These are phyloP conservation scores for Filosporella fistucella DNA, from an alignment of 495 filamentous ascomycete species.

Conservation along the genomic window DNA sequence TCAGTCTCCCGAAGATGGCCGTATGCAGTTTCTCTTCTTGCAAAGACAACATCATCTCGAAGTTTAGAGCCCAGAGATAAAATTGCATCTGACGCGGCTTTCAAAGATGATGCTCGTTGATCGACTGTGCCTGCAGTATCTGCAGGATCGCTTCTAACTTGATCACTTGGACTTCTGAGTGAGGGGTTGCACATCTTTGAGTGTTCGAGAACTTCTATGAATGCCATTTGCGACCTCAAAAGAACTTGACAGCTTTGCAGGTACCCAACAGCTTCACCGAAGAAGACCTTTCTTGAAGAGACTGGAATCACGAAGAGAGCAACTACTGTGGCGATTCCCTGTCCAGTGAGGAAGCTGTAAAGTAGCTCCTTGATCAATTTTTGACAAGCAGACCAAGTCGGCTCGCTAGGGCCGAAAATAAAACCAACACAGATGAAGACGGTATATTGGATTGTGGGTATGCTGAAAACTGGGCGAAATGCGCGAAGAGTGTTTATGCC, in stretches of 20 bases:
- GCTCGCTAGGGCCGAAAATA: conserved; percentile 54
- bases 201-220: conserved; percentile 7
- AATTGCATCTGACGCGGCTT: conserved; percentile 49
- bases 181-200: background rate
- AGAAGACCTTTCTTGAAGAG: conserved; percentile 46
- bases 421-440: conserved; percentile 62
- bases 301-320: conserved; percentile 65
- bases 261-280: conserved; percentile 51
- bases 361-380: conserved; percentile 50
- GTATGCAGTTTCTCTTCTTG: conserved; percentile 70
- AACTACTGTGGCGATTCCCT: conserved; percentile 58
- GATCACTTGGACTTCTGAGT: background rate
- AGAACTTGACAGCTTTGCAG: conserved; percentile 49
- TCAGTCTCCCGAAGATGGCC: conserved; percentile 69
- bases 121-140: background rate
- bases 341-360: conserved; percentile 57
- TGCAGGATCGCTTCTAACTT: background rate
- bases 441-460: conserved; percentile 68
- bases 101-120: conserved; percentile 22
- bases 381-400: conserved; percentile 44
- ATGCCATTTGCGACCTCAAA: conserved; percentile 41
- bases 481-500: conserved; percentile 62
- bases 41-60: conserved; percentile 66
- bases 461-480: conserved; percentile 63
- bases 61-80: conserved; percentile 65